Evolutionary conservation across 352 stramenopile species (phyloP), one percentile per base, ranked within the genome.

Genomic region (Globisporangium iwayamae): DNA sequence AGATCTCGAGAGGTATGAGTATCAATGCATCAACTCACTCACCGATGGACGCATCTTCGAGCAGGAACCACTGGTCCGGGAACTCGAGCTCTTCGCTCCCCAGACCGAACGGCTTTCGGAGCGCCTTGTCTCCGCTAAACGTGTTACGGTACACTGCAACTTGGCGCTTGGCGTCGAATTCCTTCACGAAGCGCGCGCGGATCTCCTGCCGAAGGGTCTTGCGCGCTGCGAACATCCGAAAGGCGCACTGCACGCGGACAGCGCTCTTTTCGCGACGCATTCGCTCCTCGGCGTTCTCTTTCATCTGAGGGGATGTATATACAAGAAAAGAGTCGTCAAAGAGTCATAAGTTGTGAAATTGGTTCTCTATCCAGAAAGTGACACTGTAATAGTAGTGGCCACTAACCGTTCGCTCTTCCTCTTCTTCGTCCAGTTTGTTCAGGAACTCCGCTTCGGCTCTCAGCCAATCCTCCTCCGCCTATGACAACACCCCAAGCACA

Each of bases 31-130:
- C 14, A 5, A 8, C 25, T 48, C 60, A 63, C 64, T 58, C 56
- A 81, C 80, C 79, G 16, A 83, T 74, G 13, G 72, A 56, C 7
- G 70, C 55, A 48, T 90, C 81, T 18, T 66, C 47, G 18, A 91
- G 74, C 32, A 88, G 53, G 20, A 88, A 70, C 82, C 85, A 93
- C 48, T 76, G 70, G 30, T 90, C 76, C 2, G 76, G 56, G 54
- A 78, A 86, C 28, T 81, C 65, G 8, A 93, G 65, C 30, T 93
- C 82, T 43, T 85, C 64, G 9, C 71, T 71, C 9, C 79, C 81
- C 5, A 93, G 63, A 1, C 72, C 81, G 22, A 56, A 79, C 51
- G 85, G 82, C 56, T 91, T 91, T n/a, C 68, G 61, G 8, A 52
- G 66, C 4, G 67, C 80, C 9, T 57, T 38, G 14, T 78, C 68